Percentiles rank a stretch among this genome's conserved stretches.
phyloP scores from a whole-genome alignment of 352 stramenopile species.

The Phytophthora cactorum region DNA sequence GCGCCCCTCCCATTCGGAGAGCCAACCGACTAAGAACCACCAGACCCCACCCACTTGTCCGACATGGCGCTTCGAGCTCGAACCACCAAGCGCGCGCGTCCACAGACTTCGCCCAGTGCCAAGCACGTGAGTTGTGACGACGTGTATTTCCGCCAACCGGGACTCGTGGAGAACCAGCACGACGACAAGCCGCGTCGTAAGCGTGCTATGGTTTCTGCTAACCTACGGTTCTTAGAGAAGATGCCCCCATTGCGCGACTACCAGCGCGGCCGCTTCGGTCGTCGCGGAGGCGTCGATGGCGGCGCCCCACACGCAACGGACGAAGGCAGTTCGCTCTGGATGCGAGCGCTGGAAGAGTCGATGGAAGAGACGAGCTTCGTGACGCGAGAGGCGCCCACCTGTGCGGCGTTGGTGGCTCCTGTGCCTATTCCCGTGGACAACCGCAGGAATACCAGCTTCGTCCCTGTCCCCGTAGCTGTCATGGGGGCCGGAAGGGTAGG shows the following conservation, averaged over 20 bases:
- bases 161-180: slow-evolving; percentile 13
- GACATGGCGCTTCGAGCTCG: slow-evolving; percentile 28
- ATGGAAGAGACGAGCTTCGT: slow-evolving; percentile 80
- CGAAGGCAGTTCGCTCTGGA: slow-evolving; percentile 42
- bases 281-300: slow-evolving; percentile 69
- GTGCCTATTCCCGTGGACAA: slow-evolving; percentile 26
- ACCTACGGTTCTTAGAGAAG: slow-evolving; percentile 74
- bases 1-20: neutral
- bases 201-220: slow-evolving; percentile 57
- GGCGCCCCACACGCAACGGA: slow-evolving; percentile 35
- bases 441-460: slow-evolving; percentile 17
- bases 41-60: slow-evolving; percentile 7
- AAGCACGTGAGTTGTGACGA: slow-evolving; percentile 31
- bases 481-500: slow-evolving; percentile 3
- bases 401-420: slow-evolving; percentile 54
- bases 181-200: slow-evolving; percentile 48
- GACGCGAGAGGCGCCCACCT: slow-evolving; percentile 43
- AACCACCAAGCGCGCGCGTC: slow-evolving; percentile 31
- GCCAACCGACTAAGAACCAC: slow-evolving; percentile 5
- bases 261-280: slow-evolving; percentile 60
- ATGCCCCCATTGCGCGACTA: slow-evolving; percentile 66
- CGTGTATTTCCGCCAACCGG: slow-evolving; percentile 18
- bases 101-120: slow-evolving; percentile 24
- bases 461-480: slow-evolving; percentile 25
- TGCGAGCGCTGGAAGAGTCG: slow-evolving; percentile 68